phyloP scores from a whole-genome alignment of 208 protist species.

The Naegleria lovaniensis region DNA sequence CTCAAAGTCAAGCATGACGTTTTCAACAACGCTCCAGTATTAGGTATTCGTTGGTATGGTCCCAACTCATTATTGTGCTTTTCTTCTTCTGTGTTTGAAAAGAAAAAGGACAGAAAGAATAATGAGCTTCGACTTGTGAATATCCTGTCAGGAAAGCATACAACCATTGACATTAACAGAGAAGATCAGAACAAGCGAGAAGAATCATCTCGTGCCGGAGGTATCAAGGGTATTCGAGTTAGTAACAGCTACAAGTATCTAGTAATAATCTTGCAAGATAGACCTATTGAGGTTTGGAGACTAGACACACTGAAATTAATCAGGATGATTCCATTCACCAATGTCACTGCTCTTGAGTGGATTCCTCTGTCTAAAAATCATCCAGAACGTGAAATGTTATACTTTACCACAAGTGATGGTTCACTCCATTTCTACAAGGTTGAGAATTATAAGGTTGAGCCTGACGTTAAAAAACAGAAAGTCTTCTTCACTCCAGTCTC shows the following conservation, averaged over 20 bases:
- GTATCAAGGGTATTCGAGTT: neutral
- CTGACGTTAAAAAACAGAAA: neutral
- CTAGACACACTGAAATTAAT: neutral
- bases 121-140: neutral
- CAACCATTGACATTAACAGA: neutral
- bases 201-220: neutral
- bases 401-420: conserved; percentile 20
- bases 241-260: conserved; percentile 1
- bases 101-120: neutral
- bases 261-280: neutral
- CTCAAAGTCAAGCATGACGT: neutral
- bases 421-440: neutral
- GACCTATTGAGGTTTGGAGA: conserved; percentile 19
- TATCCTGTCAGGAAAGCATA: neutral
- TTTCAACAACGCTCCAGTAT: neutral
- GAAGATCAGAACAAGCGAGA: neutral
- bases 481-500: neutral
- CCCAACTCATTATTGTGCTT: neutral
- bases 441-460: neutral
- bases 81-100: neutral
- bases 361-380: neutral
- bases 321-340: conserved; percentile 16
- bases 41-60: neutral
- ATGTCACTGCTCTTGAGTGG: neutral
- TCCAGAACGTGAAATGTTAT: neutral